Percentiles rank a stretch among this genome's conserved stretches.
Conservation (phyloP, 1,284 basidiomycete species). For the Phaffia rhodozyma region DNA sequence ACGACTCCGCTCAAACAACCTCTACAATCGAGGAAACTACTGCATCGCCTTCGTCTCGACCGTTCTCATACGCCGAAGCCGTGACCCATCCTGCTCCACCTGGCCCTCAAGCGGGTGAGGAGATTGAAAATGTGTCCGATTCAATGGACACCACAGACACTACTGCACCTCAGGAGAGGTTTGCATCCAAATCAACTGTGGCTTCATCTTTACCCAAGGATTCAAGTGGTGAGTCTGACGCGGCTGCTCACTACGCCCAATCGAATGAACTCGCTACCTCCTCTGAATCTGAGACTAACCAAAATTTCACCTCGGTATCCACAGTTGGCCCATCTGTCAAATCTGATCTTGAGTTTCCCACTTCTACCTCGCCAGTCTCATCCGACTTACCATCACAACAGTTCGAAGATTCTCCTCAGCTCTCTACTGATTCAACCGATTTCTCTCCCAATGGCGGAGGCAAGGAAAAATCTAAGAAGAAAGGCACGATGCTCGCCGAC, state of each 20-base stretch:
- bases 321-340: too few species aligned
- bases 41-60: too few species aligned
- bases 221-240: too few species aligned
- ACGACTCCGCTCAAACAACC: background rate
- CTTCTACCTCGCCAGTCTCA: background rate
- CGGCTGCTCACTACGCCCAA: background rate
- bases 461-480: constrained; percentile 1
- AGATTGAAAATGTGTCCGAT: too few species aligned
- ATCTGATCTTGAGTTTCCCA: background rate
- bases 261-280: background rate
- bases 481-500: background rate
- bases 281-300: background rate
- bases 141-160: too few species aligned
- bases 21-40: too few species aligned
- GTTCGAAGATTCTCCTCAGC: too few species aligned
- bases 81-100: background rate
- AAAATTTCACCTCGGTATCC: too few species aligned
- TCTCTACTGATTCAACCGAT: background rate
- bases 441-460: background rate
- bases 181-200: background rate
- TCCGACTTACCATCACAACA: background rate
- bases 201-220: background rate
- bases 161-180: too few species aligned
- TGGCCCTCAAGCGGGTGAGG: too few species aligned
- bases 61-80: constrained; percentile 1